Percentiles rank a stretch among this genome's conserved stretches.
phyloP scores from a whole-genome alignment of 345 rosid genomes.

The Noccaea bulbosa region DNA sequence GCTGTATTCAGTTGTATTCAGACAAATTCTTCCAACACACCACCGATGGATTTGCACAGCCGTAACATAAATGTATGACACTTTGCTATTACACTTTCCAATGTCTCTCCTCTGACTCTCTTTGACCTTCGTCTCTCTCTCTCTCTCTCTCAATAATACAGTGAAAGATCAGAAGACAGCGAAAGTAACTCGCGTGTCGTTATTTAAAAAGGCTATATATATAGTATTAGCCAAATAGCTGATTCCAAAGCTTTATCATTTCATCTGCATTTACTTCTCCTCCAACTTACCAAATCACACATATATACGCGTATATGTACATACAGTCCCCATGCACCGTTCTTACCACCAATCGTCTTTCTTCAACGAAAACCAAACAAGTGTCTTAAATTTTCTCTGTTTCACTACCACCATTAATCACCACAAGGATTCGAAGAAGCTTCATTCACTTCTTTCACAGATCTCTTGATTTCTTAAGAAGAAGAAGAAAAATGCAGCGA shows the following conservation, averaged over 20 bases:
- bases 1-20: no score
- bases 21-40: no score
- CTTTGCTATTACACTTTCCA: conserved; percentile 27
- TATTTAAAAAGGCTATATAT: conserved; percentile 23
- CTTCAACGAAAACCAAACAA: conserved; percentile 18
- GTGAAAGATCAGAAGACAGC: not conserved
- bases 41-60: not conserved
- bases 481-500: conserved; percentile 31
- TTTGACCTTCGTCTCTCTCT: conserved; percentile 30
- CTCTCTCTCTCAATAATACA: conserved; percentile 13
- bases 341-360: conserved; percentile 27
- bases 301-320: not conserved
- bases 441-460: conserved; percentile 5
- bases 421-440: conserved; percentile 3
- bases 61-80: conserved; percentile 34
- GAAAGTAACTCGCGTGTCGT: conserved; percentile 7
- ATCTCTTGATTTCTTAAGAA: conserved; percentile 2
- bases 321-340: conserved; percentile 38
- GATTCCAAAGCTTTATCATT: conserved; percentile 25
- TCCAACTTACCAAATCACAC: conserved; percentile 24
- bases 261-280: conserved; percentile 39
- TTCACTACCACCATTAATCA: conserved; percentile 3
- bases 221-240: conserved; percentile 17
- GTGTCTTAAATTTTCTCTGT: conserved; percentile 33
- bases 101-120: conserved; percentile 35